These are phyloP conservation scores for Trichoderma endophyticum DNA, from an alignment of 2,329 filamentous ascomycete species.

Conservation along the genomic window DNA sequence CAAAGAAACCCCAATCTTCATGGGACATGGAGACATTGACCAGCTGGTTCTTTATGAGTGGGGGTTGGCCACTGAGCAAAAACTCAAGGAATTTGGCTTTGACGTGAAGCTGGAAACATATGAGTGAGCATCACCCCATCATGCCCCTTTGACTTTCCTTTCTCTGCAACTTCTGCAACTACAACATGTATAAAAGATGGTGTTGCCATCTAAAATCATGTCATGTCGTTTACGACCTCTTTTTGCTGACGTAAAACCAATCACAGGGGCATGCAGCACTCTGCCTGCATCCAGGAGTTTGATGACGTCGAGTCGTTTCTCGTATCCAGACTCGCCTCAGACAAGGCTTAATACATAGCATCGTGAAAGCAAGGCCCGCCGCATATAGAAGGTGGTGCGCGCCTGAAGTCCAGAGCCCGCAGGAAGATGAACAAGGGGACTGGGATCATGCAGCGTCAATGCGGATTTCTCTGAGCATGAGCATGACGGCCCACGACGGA, in stretches of 20 bases:
- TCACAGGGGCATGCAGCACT: slow-evolving; percentile 66
- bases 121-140: slow-evolving; percentile 45
- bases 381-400: slow-evolving; percentile 4
- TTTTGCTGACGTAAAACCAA: neutral
- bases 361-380: neutral
- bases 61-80: slow-evolving; percentile 62
- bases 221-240: neutral
- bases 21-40: slow-evolving; percentile 78
- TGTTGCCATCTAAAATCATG: neutral
- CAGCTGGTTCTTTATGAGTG: slow-evolving; percentile 65
- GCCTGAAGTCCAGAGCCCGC: neutral
- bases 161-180: neutral
- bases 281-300: slow-evolving; percentile 73
- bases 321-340: slow-evolving; percentile 42
- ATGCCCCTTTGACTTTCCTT: neutral
- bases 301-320: slow-evolving; percentile 71
- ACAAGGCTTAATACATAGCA: neutral
- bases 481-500: neutral
- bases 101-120: slow-evolving; percentile 77
- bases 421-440: neutral
- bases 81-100: slow-evolving; percentile 65
- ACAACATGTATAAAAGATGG: neutral
- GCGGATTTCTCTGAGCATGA: neutral
- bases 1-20: slow-evolving; percentile 74
- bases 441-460: neutral